phyloP scores from a whole-genome alignment of 495 filamentous ascomycete genomes.

The Lepidopterella palustris region DNA sequence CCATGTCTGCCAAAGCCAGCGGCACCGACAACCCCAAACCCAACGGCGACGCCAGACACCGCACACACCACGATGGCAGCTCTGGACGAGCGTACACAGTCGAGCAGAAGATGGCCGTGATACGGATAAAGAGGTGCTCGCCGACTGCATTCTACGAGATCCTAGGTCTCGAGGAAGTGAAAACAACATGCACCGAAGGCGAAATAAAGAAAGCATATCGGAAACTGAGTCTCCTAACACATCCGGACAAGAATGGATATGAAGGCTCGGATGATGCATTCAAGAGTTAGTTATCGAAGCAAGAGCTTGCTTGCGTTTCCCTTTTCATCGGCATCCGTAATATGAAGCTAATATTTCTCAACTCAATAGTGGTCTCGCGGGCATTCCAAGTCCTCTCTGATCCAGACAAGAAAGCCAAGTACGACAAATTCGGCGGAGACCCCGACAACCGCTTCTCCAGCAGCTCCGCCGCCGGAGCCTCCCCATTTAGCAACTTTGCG shows the following conservation, averaged over 20 bases:
- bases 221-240: slow-evolving; percentile 79
- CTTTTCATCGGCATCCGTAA: neutral
- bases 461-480: slow-evolving; percentile 42
- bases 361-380: slow-evolving; percentile 70
- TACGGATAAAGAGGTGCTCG: slow-evolving; percentile 75
- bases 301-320: neutral
- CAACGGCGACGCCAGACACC: slow-evolving; percentile 59
- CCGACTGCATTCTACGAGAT: slow-evolving; percentile 89
- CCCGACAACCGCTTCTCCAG: slow-evolving; percentile 78
- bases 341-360: neutral
- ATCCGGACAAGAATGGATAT: slow-evolving; percentile 98
- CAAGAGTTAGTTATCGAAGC: slow-evolving; percentile 55
- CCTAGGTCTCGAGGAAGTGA: slow-evolving; percentile 57
- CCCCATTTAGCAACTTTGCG: slow-evolving; percentile 69
- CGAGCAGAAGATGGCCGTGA: slow-evolving; percentile 84
- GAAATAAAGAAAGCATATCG: slow-evolving; percentile 95
- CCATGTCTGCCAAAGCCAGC: slow-evolving; percentile 73
- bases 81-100: slow-evolving; percentile 80
- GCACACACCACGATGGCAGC: slow-evolving; percentile 90
- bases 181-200: slow-evolving; percentile 58
- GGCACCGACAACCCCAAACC: slow-evolving; percentile 54
- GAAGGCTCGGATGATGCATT: slow-evolving; percentile 95
- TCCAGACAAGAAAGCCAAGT: slow-evolving; percentile 81
- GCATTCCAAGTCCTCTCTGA: slow-evolving; percentile 93
- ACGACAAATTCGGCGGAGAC: slow-evolving; percentile 82